phyloP scores from a whole-genome alignment of 75 land plant species.

The Pseudotsuga menziesii region DNA sequence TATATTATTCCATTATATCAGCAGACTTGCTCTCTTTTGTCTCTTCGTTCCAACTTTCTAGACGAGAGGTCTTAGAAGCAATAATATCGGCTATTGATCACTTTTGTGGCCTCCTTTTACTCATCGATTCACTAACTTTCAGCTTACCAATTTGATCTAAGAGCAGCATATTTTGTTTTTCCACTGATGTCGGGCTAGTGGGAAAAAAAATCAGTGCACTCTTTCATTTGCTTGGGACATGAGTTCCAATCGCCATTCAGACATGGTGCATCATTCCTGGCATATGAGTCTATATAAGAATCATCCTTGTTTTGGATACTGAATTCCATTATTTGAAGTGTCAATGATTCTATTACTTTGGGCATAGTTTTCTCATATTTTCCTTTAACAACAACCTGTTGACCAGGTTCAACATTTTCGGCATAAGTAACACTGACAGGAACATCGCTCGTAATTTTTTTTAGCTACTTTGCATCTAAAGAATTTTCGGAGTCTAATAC shows the following conservation, averaged over 20 bases:
- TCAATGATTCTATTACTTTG: neutral
- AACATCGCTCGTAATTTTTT: neutral
- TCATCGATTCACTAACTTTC: too few relatives aligned
- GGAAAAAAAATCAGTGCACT: neutral
- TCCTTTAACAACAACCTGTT: neutral
- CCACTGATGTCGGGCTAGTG: too few relatives aligned
- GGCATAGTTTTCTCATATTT: neutral
- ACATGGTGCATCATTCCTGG: neutral
- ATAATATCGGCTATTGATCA: too few relatives aligned
- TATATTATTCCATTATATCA: too few relatives aligned
- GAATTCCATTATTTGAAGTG: slow-evolving; percentile 2
- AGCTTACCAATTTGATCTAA: too few relatives aligned
- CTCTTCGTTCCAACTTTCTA: too few relatives aligned
- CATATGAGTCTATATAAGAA: neutral
- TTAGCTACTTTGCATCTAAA: neutral
- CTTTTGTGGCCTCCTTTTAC: too few relatives aligned
- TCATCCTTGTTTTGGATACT: neutral
- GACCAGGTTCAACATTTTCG: neutral
- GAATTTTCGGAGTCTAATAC: neutral
- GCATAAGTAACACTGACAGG: neutral
- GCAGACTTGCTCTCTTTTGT: too few relatives aligned
- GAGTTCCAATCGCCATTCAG: neutral
- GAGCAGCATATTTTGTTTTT: too few relatives aligned
- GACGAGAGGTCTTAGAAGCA: too few relatives aligned
- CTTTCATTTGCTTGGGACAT: neutral